Base-by-base conservation (phyloP, 2,329 filamentous ascomycete genomes). In the Cytospora schulzeri region DNA sequence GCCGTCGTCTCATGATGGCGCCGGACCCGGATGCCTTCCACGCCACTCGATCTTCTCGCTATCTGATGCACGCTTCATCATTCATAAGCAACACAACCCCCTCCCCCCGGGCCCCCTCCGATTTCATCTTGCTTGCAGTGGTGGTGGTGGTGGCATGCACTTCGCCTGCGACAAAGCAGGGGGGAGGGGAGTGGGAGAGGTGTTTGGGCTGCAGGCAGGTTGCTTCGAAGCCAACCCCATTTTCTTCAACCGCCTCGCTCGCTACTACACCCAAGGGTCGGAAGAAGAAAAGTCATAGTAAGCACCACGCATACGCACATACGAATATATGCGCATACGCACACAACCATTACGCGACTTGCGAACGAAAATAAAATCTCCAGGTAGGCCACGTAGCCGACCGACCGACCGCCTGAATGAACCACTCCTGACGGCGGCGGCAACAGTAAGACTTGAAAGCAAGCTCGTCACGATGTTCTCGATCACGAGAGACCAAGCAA, bases 101-200 rank as follows among this genome's bases (percentile, higher is more conserved):
- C 31, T 11, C 31, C 29, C 29, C 33, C 33, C 14, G 5, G 6
- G 3, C 3, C 33, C 33, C 35, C 35, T 52, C 41, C 52, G 26
- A 29, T 31, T 28, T 28, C 38, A 28, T 29, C 29, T 8, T 35
- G 33, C 33, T 24, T 38, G 58, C 53, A 62, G 58, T 57, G 58
- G 63, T 57, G 41, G 58, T 45, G 57, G 58, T 57, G 58, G 63
- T 57, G 41, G 58, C 62, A 63, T 66, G 64, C 64, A 54, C 41
- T 56, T 66, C 56, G 60, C 64, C 64, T 66, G 60, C 56, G 56
- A 45, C 48, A 54, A 38, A 48, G 50, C 61, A 55, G 64, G 59
- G 52, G 60, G 41, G 41, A 9, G n/a, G n/a, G n/a, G n/a, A n/a
- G n/a, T n/a, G n/a, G n/a, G n/a, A n/a, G n/a, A n/a, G n/a, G n/a